Evolutionary conservation across 225 moss, liverwort and hornwort genomes (phyloP).

Genomic region (Neckera pumila): DNA sequence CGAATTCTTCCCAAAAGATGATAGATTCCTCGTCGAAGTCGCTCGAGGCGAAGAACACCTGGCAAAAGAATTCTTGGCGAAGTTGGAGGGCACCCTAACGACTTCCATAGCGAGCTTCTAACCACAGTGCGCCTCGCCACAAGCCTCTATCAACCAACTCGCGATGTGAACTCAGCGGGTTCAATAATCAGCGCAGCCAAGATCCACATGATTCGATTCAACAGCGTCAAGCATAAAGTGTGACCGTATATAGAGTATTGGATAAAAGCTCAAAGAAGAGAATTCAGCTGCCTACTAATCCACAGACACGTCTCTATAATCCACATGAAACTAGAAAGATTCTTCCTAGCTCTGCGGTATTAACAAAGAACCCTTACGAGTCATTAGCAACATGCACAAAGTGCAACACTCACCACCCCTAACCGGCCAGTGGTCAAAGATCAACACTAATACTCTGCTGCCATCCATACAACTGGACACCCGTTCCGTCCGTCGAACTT

Average conservation of each 20-base stretch:
- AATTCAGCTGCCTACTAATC: background rate
- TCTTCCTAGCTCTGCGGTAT: background rate
- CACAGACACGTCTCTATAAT: background rate
- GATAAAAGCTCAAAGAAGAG: background rate
- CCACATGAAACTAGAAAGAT: background rate
- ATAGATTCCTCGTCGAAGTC: background rate
- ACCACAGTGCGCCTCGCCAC: background rate
- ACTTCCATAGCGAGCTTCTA: slow-evolving; percentile 18
- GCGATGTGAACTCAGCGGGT: background rate
- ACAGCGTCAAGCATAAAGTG: background rate
- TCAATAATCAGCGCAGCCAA: background rate
- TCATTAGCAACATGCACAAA: background rate
- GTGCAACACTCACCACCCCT: background rate
- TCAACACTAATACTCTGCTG: background rate
- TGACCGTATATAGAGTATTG: background rate
- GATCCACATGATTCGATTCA: background rate
- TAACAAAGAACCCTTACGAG: background rate
- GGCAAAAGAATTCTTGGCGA: slow-evolving; percentile 21
- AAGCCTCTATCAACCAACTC: background rate
- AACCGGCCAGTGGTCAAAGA: background rate
- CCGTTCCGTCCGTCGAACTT: background rate
- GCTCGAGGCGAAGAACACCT: slow-evolving; percentile 5
- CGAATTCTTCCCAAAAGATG: slow-evolving; percentile 1
- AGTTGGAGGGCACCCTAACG: slow-evolving; percentile 7
- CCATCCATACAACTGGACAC: background rate